Evolutionary conservation across 768 basidiomycete species (phyloP).

Genomic region (Agrocybe praecox): DNA sequence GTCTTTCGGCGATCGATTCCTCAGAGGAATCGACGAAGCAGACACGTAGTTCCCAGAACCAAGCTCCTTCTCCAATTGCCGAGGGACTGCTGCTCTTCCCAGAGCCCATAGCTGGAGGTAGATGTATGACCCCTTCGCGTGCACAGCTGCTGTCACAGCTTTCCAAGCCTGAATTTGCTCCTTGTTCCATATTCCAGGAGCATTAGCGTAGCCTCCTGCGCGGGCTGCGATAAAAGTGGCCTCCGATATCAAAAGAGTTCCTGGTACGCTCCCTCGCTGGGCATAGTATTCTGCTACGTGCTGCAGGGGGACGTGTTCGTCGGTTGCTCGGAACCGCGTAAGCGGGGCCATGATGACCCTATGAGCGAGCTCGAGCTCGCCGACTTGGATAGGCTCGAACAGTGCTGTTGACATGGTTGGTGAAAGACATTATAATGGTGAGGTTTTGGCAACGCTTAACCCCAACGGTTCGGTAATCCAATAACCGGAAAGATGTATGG

Average conservation of each 20-base stretch:
- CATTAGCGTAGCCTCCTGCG: constrained; percentile 50
- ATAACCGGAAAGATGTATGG: background rate
- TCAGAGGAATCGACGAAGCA: constrained; percentile 34
- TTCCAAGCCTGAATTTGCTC: constrained; percentile 65
- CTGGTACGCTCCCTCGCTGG: constrained; percentile 47
- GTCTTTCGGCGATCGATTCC: constrained; percentile 23
- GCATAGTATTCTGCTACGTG: constrained; percentile 47
- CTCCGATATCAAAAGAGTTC: constrained; percentile 61
- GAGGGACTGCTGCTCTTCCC: constrained; percentile 41
- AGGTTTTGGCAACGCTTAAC: too few species aligned
- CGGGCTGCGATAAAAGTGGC: constrained; percentile 51
- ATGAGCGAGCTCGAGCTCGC: constrained; percentile 43
- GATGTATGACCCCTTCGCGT: constrained; percentile 42
- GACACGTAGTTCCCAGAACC: constrained; percentile 16
- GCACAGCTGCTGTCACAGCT: constrained; percentile 46
- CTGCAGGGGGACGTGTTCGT: constrained; percentile 35
- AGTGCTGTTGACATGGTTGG: constrained; percentile 26
- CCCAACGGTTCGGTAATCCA: too few species aligned
- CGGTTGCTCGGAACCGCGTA: constrained; percentile 44
- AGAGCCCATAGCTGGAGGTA: constrained; percentile 62
- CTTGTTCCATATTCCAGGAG: constrained; percentile 67
- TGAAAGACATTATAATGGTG: too few species aligned
- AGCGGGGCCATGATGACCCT: constrained; percentile 57
- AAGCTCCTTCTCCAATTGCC: constrained; percentile 33
- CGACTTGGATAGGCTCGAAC: constrained; percentile 50